Conservation (phyloP, 768 basidiomycete species). For the Leccinum boreale region DNA sequence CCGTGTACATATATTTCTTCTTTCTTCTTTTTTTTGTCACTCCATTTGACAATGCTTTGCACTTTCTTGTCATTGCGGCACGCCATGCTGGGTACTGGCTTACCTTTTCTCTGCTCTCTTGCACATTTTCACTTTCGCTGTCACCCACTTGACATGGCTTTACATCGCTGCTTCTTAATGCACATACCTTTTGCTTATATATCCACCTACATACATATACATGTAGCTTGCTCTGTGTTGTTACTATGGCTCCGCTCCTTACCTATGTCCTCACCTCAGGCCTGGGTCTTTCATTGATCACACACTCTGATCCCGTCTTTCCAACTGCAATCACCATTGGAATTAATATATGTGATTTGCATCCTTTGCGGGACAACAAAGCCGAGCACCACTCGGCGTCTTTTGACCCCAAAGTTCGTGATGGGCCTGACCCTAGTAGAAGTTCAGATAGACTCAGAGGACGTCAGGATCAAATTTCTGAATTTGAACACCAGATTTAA, state of each 20-base stretch:
- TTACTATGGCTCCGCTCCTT: neutral
- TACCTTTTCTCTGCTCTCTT: slow-evolving; percentile 2
- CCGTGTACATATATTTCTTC: slow-evolving; percentile 6
- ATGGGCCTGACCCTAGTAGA: neutral
- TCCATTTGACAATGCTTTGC: slow-evolving; percentile 1
- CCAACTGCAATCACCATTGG: neutral
- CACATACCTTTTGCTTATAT: neutral
- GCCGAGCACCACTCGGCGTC: neutral
- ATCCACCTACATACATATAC: neutral
- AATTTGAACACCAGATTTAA: neutral
- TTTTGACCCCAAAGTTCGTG: neutral
- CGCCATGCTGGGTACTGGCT: slow-evolving; percentile 15
- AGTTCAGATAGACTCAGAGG: neutral
- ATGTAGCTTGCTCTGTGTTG: slow-evolving; percentile 7
- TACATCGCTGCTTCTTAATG: neutral
- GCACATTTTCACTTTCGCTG: neutral
- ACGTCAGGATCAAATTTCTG: neutral
- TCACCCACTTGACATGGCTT: slow-evolving; percentile 17
- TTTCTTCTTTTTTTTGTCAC: neutral
- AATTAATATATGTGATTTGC: neutral
- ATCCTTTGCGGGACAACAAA: neutral
- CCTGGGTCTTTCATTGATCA: neutral
- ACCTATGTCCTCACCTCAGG: neutral
- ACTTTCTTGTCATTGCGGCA: slow-evolving; percentile 3
- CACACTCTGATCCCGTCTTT: neutral